Evolutionary conservation across 2,329 filamentous ascomycete species (phyloP).

Genomic region (Aschersonia sp.): DNA sequence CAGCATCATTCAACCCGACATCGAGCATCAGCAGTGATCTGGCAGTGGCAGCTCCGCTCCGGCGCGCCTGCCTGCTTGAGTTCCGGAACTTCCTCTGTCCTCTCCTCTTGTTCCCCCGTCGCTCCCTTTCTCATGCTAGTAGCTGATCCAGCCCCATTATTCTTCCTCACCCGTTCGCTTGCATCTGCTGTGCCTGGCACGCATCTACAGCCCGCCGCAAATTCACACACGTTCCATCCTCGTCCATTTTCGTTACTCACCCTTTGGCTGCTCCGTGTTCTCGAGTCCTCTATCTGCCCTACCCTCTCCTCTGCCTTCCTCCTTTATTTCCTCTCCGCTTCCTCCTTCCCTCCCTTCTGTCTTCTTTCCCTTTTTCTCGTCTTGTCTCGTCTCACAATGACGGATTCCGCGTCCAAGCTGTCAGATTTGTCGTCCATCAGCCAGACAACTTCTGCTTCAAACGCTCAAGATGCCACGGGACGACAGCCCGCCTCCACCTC

Average conservation of each 20-base stretch:
- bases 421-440: conserved; percentile 8
- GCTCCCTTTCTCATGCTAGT: neutral
- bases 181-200: neutral
- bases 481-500: conserved; percentile 47
- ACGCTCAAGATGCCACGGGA: conserved; percentile 44
- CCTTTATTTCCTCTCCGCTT: conserved; percentile 11
- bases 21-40: neutral
- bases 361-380: conserved; percentile 11
- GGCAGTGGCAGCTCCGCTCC: neutral
- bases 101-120: neutral
- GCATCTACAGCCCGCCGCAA: conserved; percentile 1
- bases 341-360: conserved; percentile 9
- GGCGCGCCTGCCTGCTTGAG: neutral
- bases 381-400: conserved; percentile 19
- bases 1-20: neutral
- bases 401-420: conserved; percentile 11
- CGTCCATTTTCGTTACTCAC: conserved; percentile 10
- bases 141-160: neutral
- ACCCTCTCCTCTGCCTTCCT: conserved; percentile 12
- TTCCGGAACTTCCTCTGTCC: neutral
- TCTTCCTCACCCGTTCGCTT: neutral
- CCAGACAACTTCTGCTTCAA: conserved; percentile 13
- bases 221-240: conserved; percentile 9
- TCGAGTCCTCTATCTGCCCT: neutral
- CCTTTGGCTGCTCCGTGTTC: conserved; percentile 5